These are phyloP conservation scores for Fusarium pseudograminearum DNA, from an alignment of 2,329 filamentous ascomycete species.

Conservation along the genomic window DNA sequence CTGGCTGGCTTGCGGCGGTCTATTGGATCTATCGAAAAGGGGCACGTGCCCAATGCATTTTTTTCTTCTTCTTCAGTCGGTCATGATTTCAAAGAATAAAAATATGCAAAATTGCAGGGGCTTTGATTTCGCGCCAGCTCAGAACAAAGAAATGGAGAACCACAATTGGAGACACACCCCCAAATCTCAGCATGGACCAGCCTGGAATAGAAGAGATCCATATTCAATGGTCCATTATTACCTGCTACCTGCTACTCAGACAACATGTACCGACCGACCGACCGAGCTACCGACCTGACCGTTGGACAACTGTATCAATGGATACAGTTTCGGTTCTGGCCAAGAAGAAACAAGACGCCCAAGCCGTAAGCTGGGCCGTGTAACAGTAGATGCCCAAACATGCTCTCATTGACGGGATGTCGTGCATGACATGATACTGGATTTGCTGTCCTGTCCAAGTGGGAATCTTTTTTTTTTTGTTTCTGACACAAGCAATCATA, in stretches of 20 bases:
- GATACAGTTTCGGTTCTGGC: conserved; percentile 31
- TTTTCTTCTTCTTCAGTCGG: neutral
- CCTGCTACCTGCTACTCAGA: conserved; percentile 16
- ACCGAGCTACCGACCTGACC: conserved; percentile 2
- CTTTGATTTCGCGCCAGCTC: neutral
- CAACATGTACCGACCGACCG: conserved; percentile 33
- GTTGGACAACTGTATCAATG: conserved; percentile 16
- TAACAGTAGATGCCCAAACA: conserved; percentile 31
- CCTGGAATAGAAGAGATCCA: neutral
- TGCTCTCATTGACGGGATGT: conserved; percentile 43
- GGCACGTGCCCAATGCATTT: conserved; percentile 30
- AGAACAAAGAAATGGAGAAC: conserved; percentile 16
- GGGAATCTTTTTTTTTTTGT: conserved; percentile 7
- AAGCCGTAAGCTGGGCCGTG: conserved; percentile 43
- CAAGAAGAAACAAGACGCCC: conserved; percentile 28
- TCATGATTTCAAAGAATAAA: conserved; percentile 15
- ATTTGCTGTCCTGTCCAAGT: conserved; percentile 7
- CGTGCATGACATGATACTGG: conserved; percentile 38
- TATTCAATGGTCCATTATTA: neutral
- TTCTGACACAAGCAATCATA: conserved; percentile 6
- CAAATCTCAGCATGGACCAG: conserved; percentile 16
- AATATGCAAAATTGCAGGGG: conserved; percentile 28
- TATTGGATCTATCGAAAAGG: conserved; percentile 22
- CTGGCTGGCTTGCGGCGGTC: conserved; percentile 1
- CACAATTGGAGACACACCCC: conserved; percentile 19